These are phyloP conservation scores for Mallotus japonicus DNA, from an alignment of 441 rosid species.

Conservation along the genomic window DNA sequence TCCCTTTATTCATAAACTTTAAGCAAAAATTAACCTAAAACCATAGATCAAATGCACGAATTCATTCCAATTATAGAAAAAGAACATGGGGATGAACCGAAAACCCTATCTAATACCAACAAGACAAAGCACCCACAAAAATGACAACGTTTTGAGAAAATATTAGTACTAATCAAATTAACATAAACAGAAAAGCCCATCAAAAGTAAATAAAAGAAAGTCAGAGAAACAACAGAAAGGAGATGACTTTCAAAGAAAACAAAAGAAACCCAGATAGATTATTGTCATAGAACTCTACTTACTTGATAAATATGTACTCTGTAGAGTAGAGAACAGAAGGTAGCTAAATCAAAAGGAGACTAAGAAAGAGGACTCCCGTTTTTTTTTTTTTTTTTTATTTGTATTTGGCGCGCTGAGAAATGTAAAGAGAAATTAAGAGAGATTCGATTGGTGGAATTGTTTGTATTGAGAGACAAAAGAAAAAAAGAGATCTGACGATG, in stretches of 20 bases:
- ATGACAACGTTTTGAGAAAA: background rate
- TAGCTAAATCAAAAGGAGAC: no score
- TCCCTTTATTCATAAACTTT: background rate
- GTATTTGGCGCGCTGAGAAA: no score
- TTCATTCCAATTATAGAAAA: background rate
- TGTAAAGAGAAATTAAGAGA: conserved; percentile 9
- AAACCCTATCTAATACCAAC: background rate
- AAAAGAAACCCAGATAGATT: no score
- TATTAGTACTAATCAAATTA: background rate
- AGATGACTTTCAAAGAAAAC: no score
- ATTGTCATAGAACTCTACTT: no score
- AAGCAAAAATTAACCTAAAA: background rate
- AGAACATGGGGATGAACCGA: background rate
- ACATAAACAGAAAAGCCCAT: background rate
- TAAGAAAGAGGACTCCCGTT: no score
- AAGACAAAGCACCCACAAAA: background rate
- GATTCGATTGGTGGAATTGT: conserved; percentile 24
- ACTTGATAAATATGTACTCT: no score
- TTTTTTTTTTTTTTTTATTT: no score
- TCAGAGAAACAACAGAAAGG: no score
- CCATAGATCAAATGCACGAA: background rate
- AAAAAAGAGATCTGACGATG: conserved; percentile 47
- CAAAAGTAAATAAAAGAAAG: background rate
- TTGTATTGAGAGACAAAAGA: conserved; percentile 13
- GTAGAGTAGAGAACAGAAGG: no score